These are phyloP conservation scores for Ganoderma sinense DNA, from an alignment of 1,284 basidiomycete genomes.

Conservation along the genomic window DNA sequence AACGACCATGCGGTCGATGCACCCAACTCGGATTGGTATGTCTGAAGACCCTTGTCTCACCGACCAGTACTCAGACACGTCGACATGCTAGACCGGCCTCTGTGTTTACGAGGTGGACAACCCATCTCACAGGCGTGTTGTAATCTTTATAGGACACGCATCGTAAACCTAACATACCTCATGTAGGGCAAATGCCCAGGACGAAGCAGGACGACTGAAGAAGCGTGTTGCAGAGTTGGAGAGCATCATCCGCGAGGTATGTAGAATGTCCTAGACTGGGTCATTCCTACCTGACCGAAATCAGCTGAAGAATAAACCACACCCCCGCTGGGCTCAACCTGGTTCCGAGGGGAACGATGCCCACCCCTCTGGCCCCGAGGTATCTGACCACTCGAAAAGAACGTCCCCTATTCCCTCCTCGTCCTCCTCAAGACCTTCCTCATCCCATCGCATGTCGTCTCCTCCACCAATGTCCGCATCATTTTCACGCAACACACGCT, in stretches of 20 bases:
- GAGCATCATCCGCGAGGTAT: slow-evolving; percentile 81
- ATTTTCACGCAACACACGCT: slow-evolving; percentile 9
- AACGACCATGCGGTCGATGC: slow-evolving; percentile 76
- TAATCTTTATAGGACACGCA: neutral
- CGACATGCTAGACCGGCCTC: slow-evolving; percentile 69
- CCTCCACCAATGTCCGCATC: slow-evolving; percentile 16
- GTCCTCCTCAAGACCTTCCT: slow-evolving; percentile 19
- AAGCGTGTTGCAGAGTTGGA: slow-evolving; percentile 85
- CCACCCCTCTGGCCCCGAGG: slow-evolving; percentile 5
- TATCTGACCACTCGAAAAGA: slow-evolving; percentile 1
- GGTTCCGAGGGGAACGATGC: slow-evolving; percentile 34
- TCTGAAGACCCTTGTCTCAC: slow-evolving; percentile 1
- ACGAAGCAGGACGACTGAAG: slow-evolving; percentile 72
- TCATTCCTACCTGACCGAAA: slow-evolving; percentile 18
- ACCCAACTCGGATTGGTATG: slow-evolving; percentile 75
- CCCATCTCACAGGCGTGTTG: slow-evolving; percentile 58
- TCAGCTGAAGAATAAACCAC: slow-evolving; percentile 73
- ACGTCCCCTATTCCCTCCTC: slow-evolving; percentile 8
- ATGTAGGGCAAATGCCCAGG: slow-evolving; percentile 44
- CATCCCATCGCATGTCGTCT: slow-evolving; percentile 4
- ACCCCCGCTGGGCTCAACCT: slow-evolving; percentile 66
- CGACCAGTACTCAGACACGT: neutral
- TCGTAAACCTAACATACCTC: slow-evolving; percentile 1
- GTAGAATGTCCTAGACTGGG: slow-evolving; percentile 7
- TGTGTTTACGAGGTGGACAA: slow-evolving; percentile 89